Evolutionary conservation across 495 filamentous ascomycete species (phyloP).

Genomic region (Aspergillus cristatus): DNA sequence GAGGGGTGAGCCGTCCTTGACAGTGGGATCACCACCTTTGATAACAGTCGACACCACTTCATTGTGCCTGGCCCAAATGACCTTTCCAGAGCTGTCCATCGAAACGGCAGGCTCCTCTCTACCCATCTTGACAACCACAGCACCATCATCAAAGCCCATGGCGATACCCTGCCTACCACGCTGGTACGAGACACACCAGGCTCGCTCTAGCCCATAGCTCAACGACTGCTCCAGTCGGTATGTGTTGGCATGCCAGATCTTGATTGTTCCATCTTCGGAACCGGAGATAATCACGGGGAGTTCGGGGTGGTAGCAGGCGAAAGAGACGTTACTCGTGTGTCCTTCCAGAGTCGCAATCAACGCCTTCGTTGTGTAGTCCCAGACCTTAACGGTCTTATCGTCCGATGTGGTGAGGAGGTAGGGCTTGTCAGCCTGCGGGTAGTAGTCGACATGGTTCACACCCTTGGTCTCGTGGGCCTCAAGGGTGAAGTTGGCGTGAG

Average conservation of each 20-base stretch:
- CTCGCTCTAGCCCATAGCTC: constrained; percentile 89
- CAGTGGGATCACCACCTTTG: constrained; percentile 72
- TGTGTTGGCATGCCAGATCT: constrained; percentile 98
- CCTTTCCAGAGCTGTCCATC: constrained; percentile 91
- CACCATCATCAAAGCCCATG: constrained; percentile 95
- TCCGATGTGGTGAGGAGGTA: constrained; percentile 96
- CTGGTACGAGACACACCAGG: constrained; percentile 96
- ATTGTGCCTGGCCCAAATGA: constrained; percentile 90
- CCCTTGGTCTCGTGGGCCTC: constrained; percentile 98
- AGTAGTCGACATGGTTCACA: constrained; percentile 97
- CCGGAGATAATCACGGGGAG: constrained; percentile 97
- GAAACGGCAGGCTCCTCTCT: constrained; percentile 95
- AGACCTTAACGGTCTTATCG: constrained; percentile 89
- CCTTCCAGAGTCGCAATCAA: constrained; percentile 94
- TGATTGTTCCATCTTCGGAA: constrained; percentile 94
- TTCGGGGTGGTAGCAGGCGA: constrained; percentile 96
- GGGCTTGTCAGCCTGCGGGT: constrained; percentile 91
- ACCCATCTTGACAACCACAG: constrained; percentile 95
- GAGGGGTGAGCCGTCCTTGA: constrained; percentile 85
- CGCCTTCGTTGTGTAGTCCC: constrained; percentile 98
- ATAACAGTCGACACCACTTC: constrained; percentile 92
- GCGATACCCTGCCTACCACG: constrained; percentile 87
- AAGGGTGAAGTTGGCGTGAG: constrained; percentile 85
- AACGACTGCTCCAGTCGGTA: constrained; percentile 92
- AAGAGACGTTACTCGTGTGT: constrained; percentile 97